Conservation (phyloP, 805 yeast genomes). For the Ogataea trehalophila region DNA sequence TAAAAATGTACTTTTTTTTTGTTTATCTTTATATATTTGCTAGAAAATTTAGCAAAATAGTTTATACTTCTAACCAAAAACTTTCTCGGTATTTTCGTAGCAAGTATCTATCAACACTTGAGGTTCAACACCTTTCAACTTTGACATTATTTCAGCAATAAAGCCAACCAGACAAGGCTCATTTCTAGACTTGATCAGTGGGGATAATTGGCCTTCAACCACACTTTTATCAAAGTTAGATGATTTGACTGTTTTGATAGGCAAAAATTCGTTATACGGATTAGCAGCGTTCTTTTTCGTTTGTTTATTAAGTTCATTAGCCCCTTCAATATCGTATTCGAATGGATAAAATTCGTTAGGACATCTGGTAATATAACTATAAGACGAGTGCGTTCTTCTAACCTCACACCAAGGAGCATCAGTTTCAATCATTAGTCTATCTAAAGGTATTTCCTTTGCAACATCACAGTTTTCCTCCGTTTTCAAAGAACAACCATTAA, state of each 20-base stretch:
- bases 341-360: conserved; percentile 56
- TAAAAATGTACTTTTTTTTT: too few species aligned
- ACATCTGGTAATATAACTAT: conserved; percentile 46
- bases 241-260: background rate
- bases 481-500: conserved; percentile 91
- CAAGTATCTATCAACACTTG: conserved; percentile 43
- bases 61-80: conserved; percentile 33
- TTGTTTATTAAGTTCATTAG: conserved; percentile 4
- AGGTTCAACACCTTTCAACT: conserved; percentile 39
- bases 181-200: conserved; percentile 75
- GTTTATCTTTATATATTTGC: too few species aligned
- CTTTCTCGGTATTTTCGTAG: conserved; percentile 44
- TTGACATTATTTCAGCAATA: conserved; percentile 67
- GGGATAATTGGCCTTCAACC: conserved; percentile 34
- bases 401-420: conserved; percentile 99
- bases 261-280: background rate
- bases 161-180: conserved; percentile 87
- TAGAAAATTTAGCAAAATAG: too few species aligned
- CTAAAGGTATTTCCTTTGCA: conserved; percentile 62
- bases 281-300: background rate
- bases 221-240: conserved; percentile 29
- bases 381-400: conserved; percentile 74
- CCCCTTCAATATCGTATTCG: conserved; percentile 15
- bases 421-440: conserved; percentile 76
- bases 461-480: conserved; percentile 68